Evolutionary conservation across 805 yeast genomes (phyloP).

Genomic region (Nakazawaea populi): DNA sequence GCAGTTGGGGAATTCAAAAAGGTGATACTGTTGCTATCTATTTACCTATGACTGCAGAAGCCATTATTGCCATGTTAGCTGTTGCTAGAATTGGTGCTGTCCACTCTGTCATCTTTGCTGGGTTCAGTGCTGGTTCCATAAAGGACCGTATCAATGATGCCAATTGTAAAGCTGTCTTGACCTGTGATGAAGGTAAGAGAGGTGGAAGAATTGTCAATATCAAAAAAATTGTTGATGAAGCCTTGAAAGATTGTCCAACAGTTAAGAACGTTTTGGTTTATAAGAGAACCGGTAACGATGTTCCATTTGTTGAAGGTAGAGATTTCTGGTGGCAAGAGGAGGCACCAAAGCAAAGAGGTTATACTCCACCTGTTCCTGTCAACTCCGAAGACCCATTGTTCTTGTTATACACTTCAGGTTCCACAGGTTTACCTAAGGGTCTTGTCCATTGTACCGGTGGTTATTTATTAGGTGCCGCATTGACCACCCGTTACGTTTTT

Average conservation of each 20-base stretch:
- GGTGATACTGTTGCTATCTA: conserved; percentile 97
- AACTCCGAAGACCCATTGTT: conserved; percentile 93
- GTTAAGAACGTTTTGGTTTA: conserved; percentile 83
- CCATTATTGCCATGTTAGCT: conserved; percentile 90
- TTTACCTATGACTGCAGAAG: conserved; percentile 97
- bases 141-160: conserved; percentile 90
- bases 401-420: conserved; percentile 94
- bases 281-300: conserved; percentile 79
- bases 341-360: conserved; percentile 70
- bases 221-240: conserved; percentile 94
- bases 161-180: conserved; percentile 76
- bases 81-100: conserved; percentile 91
- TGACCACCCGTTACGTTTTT: conserved; percentile 89
- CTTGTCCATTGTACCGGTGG: conserved; percentile 95
- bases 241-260: conserved; percentile 64
- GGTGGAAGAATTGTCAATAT: conserved; percentile 93
- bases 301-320: conserved; percentile 72
- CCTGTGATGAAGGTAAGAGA: conserved; percentile 92
- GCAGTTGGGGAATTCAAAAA: conserved; percentile 79
- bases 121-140: conserved; percentile 90
- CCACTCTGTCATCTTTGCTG: conserved; percentile 95
- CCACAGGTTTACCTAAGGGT: conserved; percentile 98
- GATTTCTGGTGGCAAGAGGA: conserved; percentile 97
- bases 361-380: conserved; percentile 83
- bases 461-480: conserved; percentile 84